Percentiles rank a stretch among this genome's conserved stretches.
These are phyloP conservation scores for Bassia scoparia DNA, from an alignment of 148 eudicot species.

Conservation along the genomic window DNA sequence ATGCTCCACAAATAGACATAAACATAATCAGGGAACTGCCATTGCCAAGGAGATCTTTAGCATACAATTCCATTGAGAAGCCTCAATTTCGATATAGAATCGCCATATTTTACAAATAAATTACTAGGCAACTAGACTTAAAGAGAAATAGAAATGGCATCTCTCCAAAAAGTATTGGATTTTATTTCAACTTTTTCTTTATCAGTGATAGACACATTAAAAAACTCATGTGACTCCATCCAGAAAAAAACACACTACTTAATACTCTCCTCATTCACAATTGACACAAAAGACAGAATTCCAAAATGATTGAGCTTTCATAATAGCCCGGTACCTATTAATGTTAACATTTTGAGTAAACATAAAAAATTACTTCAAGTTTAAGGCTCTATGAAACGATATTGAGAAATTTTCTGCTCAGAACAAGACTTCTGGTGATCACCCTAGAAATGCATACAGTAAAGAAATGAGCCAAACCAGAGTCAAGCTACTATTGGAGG, in stretches of 20 bases:
- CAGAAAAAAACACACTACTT: not conserved
- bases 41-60: not conserved
- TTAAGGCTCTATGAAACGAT: not conserved
- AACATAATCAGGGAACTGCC: not conserved
- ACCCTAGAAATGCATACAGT: not conserved
- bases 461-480: not conserved
- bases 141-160: not conserved
- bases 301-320: not conserved
- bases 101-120: not conserved
- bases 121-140: not conserved
- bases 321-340: not conserved
- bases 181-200: not conserved
- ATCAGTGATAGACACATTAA: not conserved
- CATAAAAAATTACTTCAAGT: not conserved
- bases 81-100: not conserved
- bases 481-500: not conserved
- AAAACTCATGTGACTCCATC: not conserved
- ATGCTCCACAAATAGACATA: not conserved
- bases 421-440: not conserved
- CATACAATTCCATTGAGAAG: not conserved
- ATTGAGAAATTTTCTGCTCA: not conserved
- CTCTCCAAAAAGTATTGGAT: not conserved
- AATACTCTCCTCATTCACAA: not conserved
- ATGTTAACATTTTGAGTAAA: not conserved
- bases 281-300: constrained; percentile 2